Evolutionary conservation across 1,284 basidiomycete genomes (phyloP), one percentile per base, ranked within the genome.

Genomic region (Pholiota adiposa): DNA sequence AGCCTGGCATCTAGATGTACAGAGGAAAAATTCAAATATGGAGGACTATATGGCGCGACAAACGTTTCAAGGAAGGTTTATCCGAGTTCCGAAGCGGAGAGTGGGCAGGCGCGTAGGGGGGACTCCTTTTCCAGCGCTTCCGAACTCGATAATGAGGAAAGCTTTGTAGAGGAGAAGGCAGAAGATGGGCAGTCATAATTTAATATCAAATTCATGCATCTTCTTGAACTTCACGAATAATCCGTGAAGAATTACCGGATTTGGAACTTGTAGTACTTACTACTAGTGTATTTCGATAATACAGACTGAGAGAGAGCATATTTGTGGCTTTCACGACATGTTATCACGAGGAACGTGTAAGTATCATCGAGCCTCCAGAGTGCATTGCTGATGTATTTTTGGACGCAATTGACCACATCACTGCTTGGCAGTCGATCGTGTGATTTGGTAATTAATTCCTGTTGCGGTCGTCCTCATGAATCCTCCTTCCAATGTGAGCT

Each of bases 401-500:
- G 34, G 43, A 46, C 23, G 9, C 8, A 46, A 21, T 38, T 12
- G 36, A 38, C 14, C 36, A n/a, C n/a, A 38, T 38, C 9, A 12
- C 36, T 11, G 31, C 49, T 51, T 51, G 49, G 29, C 51, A 29
- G 50, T 40, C 36, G 51, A 52, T 52, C 54, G 54, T 55, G 54
- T 34, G 54, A 55, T 55, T 34, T 25, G 43, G 21, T 8, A 18
- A 44, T 51, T 9, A 21, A 29, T 34, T 21, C 21, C 36, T 53
- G 50, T 53, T 43, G 36, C 25, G 23, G 21, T 46, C 29, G 44
- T n/a, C 19, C 44, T 48, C 36, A 55, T 55, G 54, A 48, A 46
- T 34, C 44, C 44, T 27, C 27, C 80, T 82, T 55, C 54, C 54
- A 84, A 84, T 68, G 82, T 84, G 69, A 73, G 51, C 48, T 38